phyloP scores from a whole-genome alignment of 2,329 filamentous ascomycete genomes.

The Penicillium sp. region DNA sequence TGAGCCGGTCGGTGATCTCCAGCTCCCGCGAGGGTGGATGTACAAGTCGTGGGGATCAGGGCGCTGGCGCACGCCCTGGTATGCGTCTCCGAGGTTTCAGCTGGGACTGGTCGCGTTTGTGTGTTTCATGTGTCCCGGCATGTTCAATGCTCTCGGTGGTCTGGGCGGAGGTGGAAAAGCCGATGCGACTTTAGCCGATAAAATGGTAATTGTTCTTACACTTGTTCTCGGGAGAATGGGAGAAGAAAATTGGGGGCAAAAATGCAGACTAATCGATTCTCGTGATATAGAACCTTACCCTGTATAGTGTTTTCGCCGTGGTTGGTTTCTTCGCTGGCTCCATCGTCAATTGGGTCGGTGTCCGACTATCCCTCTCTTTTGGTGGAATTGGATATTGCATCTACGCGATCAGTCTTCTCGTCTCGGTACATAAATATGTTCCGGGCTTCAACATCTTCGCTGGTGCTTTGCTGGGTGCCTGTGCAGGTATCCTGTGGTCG shows the following conservation, averaged over 20 bases:
- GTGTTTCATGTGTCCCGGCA: slow-evolving; percentile 71
- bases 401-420: slow-evolving; percentile 44
- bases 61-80: slow-evolving; percentile 54
- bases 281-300: background rate
- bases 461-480: slow-evolving; percentile 53
- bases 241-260: background rate
- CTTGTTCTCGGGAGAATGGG: background rate
- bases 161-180: slow-evolving; percentile 64
- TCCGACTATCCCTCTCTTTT: slow-evolving; percentile 40
- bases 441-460: slow-evolving; percentile 53
- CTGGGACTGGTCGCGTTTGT: slow-evolving; percentile 69
- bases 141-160: slow-evolving; percentile 68
- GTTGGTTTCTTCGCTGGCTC: slow-evolving; percentile 5
- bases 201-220: background rate
- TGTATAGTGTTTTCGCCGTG: slow-evolving; percentile 1
- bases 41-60: background rate
- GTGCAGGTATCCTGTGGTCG: slow-evolving; percentile 54
- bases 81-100: slow-evolving; percentile 73
- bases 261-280: background rate
- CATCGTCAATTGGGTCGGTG: slow-evolving; percentile 35
- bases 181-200: background rate
- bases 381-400: slow-evolving; percentile 52
- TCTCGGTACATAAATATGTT: slow-evolving; percentile 52
- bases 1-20: background rate
- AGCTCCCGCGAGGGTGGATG: slow-evolving; percentile 2